These are phyloP conservation scores for Salix viminalis DNA, from an alignment of 345 rosid genomes.

Conservation along the genomic window DNA sequence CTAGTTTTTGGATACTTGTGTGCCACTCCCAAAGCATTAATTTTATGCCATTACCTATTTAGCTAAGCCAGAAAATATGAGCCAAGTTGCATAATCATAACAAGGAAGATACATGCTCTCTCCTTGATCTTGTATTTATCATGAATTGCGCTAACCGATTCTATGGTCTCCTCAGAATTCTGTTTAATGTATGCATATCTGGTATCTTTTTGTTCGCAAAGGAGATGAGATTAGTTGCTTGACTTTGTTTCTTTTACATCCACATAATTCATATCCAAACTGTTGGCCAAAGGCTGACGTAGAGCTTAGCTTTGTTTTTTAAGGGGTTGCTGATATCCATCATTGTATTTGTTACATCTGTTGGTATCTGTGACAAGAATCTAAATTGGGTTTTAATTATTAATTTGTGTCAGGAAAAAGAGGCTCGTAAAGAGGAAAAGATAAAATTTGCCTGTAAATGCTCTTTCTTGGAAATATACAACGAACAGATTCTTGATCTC, in stretches of 20 bases:
- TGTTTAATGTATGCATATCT: neutral
- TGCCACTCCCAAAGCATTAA: neutral
- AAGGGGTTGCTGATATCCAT: neutral
- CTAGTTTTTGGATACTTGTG: neutral
- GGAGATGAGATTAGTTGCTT: neutral
- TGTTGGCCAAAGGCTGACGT: neutral
- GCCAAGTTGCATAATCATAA: neutral
- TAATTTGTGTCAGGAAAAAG: conserved; percentile 65
- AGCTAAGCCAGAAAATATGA: neutral
- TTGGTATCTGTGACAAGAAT: neutral
- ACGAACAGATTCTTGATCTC: conserved; percentile 95
- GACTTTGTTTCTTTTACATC: neutral
- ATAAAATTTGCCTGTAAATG: conserved; percentile 76
- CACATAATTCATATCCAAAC: neutral
- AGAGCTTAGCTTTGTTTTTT: neutral
- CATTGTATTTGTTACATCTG: neutral
- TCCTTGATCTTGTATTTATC: neutral
- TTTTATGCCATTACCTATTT: neutral
- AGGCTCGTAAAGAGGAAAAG: conserved; percentile 74
- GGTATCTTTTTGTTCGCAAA: neutral
- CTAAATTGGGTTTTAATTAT: neutral
- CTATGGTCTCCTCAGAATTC: neutral
- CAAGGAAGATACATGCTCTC: neutral
- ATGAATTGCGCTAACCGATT: neutral
- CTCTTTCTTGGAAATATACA: conserved; percentile 96